Evolutionary conservation across 805 yeast genomes (phyloP).

Genomic region (Candida ipomoeae): DNA sequence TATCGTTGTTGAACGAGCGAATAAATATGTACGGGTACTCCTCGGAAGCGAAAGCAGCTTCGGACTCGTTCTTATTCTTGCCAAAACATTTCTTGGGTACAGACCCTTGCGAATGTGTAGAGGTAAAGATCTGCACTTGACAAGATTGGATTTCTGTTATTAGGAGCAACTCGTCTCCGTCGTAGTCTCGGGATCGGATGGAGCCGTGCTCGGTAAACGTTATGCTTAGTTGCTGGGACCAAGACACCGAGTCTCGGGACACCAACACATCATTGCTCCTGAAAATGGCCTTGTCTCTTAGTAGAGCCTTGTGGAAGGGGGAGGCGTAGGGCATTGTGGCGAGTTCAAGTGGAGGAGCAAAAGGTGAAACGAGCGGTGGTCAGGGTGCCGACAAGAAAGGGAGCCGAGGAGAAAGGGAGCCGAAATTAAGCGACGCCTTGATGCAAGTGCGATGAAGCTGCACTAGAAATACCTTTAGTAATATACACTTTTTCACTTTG

Average conservation of each 20-base stretch:
- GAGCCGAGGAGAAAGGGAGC: not conserved
- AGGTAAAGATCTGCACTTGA: constrained; percentile 34
- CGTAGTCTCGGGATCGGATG: constrained; percentile 30
- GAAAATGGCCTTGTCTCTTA: constrained; percentile 33
- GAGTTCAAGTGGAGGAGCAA: not conserved
- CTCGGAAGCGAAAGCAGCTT: constrained; percentile 9
- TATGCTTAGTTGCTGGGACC: constrained; percentile 31
- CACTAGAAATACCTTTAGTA: not conserved
- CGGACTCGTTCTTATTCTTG: constrained; percentile 2
- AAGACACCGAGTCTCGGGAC: constrained; percentile 35
- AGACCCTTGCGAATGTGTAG: constrained; percentile 11
- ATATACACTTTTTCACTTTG: not conserved
- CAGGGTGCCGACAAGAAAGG: not conserved
- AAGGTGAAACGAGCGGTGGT: not conserved
- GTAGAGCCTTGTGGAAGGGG: constrained; percentile 29
- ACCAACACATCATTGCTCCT: constrained; percentile 30
- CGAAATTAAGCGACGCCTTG: not conserved
- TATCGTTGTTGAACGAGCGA: constrained; percentile 36
- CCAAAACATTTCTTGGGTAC: constrained; percentile 7
- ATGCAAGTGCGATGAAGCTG: not conserved
- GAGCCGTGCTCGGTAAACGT: constrained; percentile 32
- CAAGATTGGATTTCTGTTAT: constrained; percentile 37
- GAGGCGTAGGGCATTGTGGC: constrained; percentile 18
- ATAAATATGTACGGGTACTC: constrained; percentile 41
- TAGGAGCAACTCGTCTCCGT: constrained; percentile 27